Percentiles rank a stretch among this genome's conserved stretches.
Evolutionary conservation across 495 filamentous ascomycete species (phyloP).

Genomic region (Hyaloscypha finlandica): DNA sequence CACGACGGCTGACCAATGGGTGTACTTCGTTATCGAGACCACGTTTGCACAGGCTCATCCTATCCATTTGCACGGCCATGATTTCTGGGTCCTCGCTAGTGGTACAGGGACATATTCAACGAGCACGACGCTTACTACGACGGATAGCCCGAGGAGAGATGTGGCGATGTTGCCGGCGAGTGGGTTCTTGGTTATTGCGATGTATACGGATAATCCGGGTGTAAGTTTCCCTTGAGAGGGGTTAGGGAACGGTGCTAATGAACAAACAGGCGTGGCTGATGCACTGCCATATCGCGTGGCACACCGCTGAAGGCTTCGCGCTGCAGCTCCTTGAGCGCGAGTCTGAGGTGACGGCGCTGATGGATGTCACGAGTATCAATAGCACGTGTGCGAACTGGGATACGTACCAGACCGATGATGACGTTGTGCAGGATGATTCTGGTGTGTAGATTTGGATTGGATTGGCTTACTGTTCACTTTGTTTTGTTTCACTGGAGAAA

Average conservation of each 20-base stretch:
- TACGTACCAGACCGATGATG: slow-evolving; percentile 25
- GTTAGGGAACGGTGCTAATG: too few species aligned
- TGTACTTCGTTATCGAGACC: slow-evolving; percentile 64
- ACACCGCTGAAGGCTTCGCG: slow-evolving; percentile 36
- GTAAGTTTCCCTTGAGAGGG: too few species aligned
- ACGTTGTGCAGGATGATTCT: slow-evolving; percentile 36
- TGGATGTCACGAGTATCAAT: slow-evolving; percentile 37
- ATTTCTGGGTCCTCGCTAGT: slow-evolving; percentile 58
- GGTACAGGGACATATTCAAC: slow-evolving; percentile 35
- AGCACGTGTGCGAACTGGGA: slow-evolving; percentile 39
- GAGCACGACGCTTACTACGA: slow-evolving; percentile 36
- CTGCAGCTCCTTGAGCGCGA: slow-evolving; percentile 55
- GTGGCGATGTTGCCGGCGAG: slow-evolving; percentile 48
- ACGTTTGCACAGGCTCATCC: slow-evolving; percentile 57
- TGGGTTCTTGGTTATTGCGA: slow-evolving; percentile 50
- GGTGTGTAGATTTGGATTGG: slow-evolving; percentile 26
- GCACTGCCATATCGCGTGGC: slow-evolving; percentile 10
- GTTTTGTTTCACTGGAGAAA: too few species aligned
- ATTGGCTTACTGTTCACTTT: too few species aligned
- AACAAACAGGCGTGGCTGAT: background rate
- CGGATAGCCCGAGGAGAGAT: slow-evolving; percentile 57
- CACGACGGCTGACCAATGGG: slow-evolving; percentile 25
- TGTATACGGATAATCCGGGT: slow-evolving; percentile 47
- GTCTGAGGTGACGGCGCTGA: slow-evolving; percentile 38
- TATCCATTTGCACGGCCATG: slow-evolving; percentile 55